A percentile compares a stretch with the other conserved stretches of the same genome.
These are phyloP conservation scores for Cutaneotrichosporon mucoides DNA, from an alignment of 1,284 basidiomycete species.

Conservation along the genomic window DNA sequence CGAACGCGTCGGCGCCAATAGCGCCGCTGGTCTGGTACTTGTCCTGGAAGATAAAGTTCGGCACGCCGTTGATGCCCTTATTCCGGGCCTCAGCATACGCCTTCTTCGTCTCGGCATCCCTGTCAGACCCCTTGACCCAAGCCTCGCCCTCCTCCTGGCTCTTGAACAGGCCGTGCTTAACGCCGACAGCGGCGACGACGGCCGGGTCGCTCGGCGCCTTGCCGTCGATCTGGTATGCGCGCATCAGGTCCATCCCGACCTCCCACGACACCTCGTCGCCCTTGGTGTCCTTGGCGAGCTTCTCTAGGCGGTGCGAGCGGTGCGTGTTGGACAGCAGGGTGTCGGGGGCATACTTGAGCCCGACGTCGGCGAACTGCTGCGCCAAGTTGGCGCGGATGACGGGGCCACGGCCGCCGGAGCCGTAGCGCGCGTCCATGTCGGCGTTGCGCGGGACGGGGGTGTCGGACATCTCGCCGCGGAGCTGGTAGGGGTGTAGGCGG, in stretches of 20 bases:
- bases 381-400: background rate
- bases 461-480: background rate
- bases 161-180: conserved; percentile 42
- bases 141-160: conserved; percentile 20
- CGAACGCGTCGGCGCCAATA: conserved; percentile 51
- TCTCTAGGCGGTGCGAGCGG: conserved; percentile 44
- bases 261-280: conserved; percentile 38
- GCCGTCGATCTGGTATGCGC: conserved; percentile 46
- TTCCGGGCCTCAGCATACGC: conserved; percentile 29
- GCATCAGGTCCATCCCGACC: conserved; percentile 36
- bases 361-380: background rate
- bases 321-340: conserved; percentile 26
- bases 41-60: conserved; percentile 48
- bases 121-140: conserved; percentile 33
- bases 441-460: background rate
- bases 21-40: conserved; percentile 48
- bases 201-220: conserved; percentile 37
- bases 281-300: conserved; percentile 25
- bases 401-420: background rate
- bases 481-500: background rate
- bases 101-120: conserved; percentile 30
- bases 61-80: conserved; percentile 50
- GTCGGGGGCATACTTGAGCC: background rate
- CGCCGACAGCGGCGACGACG: conserved; percentile 39
- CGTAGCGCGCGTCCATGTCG: background rate